Evolutionary conservation across 2,329 filamentous ascomycete species (phyloP).

Genomic region (Lithohypha guttulata): DNA sequence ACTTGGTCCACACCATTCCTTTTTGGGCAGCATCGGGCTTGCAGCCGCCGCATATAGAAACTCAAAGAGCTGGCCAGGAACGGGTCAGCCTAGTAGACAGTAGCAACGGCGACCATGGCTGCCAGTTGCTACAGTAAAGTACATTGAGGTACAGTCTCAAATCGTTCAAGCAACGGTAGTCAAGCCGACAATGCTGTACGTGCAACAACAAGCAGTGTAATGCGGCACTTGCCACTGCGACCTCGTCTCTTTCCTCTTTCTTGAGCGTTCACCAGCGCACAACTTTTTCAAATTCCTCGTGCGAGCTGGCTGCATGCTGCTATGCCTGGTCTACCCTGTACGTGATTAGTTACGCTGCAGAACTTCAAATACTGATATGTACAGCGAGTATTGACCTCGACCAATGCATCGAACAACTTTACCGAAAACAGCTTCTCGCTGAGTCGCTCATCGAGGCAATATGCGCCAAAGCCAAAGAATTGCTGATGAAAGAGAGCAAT

Average conservation of each 20-base stretch:
- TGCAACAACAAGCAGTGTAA: neutral
- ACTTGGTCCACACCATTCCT: too few species aligned
- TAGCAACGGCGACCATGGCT: too few species aligned
- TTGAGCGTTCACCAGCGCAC: neutral
- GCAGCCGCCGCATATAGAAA: too few species aligned
- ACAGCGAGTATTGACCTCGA: constrained; percentile 90
- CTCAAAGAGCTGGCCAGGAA: too few species aligned
- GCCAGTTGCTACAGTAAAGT: too few species aligned
- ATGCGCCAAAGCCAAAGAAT: constrained; percentile 97
- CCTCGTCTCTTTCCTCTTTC: neutral
- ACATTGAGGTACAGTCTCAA: neutral
- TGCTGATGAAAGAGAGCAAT: constrained; percentile 99
- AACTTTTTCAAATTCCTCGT: neutral
- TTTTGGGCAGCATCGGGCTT: too few species aligned
- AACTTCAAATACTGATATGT: too few species aligned
- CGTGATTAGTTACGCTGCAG: too few species aligned
- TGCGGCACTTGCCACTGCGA: neutral
- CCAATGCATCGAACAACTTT: constrained; percentile 93
- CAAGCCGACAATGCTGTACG: too few species aligned
- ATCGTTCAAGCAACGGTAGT: neutral
- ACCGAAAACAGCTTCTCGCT: constrained; percentile 91
- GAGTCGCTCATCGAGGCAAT: constrained; percentile 98
- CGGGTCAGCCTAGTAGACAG: too few species aligned
- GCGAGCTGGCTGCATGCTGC: constrained; percentile 1
- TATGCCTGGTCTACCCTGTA: constrained; percentile 21